These are phyloP conservation scores for Fusarium denticulatum DNA, from an alignment of 2,329 filamentous ascomycete species.

Conservation along the genomic window DNA sequence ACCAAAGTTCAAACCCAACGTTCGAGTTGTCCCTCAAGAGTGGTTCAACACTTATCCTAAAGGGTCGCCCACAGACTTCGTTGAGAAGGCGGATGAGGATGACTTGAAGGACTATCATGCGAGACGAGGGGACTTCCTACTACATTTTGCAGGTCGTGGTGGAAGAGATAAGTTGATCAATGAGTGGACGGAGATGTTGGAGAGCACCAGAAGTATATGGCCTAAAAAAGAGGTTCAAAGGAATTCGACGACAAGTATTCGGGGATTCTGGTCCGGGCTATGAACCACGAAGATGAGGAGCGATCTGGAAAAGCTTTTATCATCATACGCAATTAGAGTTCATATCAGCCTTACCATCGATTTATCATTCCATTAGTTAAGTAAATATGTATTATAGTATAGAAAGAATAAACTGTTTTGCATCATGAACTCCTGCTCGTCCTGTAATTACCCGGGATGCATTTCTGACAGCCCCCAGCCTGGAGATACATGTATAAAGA, in stretches of 20 bases:
- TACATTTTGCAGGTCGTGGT: background rate
- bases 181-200: background rate
- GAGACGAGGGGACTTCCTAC: background rate
- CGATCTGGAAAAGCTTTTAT: no score
- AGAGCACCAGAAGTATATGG: background rate
- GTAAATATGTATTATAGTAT: rapidly evolving
- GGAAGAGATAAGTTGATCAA: background rate
- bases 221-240: background rate
- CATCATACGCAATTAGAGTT: no score
- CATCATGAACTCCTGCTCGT: background rate
- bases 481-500: no score
- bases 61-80: background rate
- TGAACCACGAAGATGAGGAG: background rate
- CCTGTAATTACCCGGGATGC: no score
- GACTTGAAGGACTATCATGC: background rate
- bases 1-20: background rate
- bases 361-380: rapidly evolving
- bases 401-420: background rate
- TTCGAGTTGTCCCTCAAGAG: background rate
- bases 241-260: background rate
- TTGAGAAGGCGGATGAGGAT: background rate
- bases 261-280: background rate
- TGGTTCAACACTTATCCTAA: slow-evolving; percentile 4
- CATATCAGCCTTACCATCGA: rapidly evolving
- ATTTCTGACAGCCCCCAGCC: background rate